Evolutionary conservation across 2,329 filamentous ascomycete genomes (phyloP), one percentile per base, ranked within the genome.

Genomic region (Hypocreales sp.): DNA sequence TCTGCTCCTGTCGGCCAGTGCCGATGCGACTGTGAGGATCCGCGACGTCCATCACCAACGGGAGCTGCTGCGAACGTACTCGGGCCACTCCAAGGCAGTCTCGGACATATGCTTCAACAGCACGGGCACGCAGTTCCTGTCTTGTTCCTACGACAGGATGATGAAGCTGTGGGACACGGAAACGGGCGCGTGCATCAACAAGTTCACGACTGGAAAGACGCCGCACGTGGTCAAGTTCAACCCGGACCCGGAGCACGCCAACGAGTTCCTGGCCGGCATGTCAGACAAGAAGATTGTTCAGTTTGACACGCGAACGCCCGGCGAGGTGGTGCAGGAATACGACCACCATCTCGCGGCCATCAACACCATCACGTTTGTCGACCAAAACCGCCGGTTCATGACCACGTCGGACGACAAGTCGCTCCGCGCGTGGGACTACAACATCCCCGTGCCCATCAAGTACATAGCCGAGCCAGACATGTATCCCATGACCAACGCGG

Each of bases 121-220:
- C 4, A 67, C 72, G 18, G 90, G 90, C 28, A 79, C 72, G 8
- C 79, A 79, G 29, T 98, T 98, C 61, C 57, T 98, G 15, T 86
- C 86, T 3, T 79, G 81, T 2, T 90, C 82, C 11, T 98, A 92
- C 51, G 90, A 98, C 51, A 79, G 87, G 29, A 79, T 82, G 59
- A 94, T 95, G 61, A 94, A 95, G 56, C 66, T 98, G 17, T 98
- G 90, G 90, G 90, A 98, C 44, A 94, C 87, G 1, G 90, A 98
- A 53, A 94, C 82, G 14, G 90, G 90, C 24, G 67, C 76, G 40
- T 95, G 87, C 46, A 59, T 93, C 38, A 77, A 72, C 43, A 82
- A 83, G 31, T 98, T 92, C 60, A 83, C 78, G 12, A 92, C 82
- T 1, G 87, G 87, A 46, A 92, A 92, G 60, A 95, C 84, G 10